Evolutionary conservation across 257 asterid genomes (phyloP), one percentile per base, ranked within the genome.

Genomic region (Perilla frutescens): DNA sequence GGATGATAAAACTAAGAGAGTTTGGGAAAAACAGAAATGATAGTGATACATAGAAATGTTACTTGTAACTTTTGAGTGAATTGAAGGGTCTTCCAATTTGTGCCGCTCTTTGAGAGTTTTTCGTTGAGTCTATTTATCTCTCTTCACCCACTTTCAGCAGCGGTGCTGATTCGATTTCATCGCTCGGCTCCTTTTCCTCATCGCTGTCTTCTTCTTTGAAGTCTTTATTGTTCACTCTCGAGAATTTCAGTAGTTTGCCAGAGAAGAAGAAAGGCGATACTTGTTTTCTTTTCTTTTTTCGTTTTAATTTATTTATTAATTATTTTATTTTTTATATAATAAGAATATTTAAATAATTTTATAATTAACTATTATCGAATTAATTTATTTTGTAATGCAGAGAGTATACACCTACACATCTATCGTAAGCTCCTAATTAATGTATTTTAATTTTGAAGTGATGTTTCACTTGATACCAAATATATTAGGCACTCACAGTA

Each of bases 141-240:
- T 85, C 90, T 66, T 87, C 90, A 7, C 93, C 91, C 12, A 85
- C 83, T 69, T 78, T 53, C 36, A 85, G 81, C 4, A 93, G 96
- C 68, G 93, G 93, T 43, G 96, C 91, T 61, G 96, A 87, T 77
- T 89, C 93, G 60, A 85, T 84, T 60, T 70, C 93, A 62, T 89
- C 93, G 5, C 96, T 92, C 41, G 86, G 84, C 78, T 85, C 92
- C 66, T 86, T 90, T 37, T 84, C 87, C 1, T 79, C 81, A 34
- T 80, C 85, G 56, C 67, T 84, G 47, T 74, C 88, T 47, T 85
- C 90, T 11, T 82, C 84, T 50, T 51, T 81, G 62, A 89, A 81
- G 20, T 79, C 88, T 40, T 82, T 82, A 6, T 88, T 78, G 60
- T 85, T 87, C 4, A 81, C 86, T 71, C 70, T 72, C 3, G 93